phyloP scores from a whole-genome alignment of 2,329 filamentous ascomycete genomes.

The Nannizziopsis arthrosporioides region DNA sequence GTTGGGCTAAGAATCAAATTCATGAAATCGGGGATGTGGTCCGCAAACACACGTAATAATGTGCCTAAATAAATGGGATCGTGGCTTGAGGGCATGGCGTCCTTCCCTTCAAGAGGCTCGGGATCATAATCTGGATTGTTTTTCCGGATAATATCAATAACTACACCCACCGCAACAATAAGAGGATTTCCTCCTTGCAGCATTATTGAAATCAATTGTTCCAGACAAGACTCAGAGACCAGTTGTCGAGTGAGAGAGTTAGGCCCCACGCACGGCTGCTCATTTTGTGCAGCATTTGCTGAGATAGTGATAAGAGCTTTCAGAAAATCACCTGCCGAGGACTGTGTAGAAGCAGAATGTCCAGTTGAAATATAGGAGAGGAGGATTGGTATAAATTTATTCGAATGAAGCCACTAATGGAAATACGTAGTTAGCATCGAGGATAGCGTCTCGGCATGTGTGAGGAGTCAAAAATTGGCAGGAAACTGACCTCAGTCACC shows the following conservation, averaged over 20 bases:
- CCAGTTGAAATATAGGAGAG: conserved; percentile 78
- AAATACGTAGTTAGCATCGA: conserved; percentile 5
- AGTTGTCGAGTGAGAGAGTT: conserved; percentile 93
- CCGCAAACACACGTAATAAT: conserved; percentile 75
- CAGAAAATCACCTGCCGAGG: conserved; percentile 90
- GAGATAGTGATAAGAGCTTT: conserved; percentile 99
- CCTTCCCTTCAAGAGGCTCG: conserved; percentile 71
- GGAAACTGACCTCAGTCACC: conserved; percentile 66
- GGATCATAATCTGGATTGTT: conserved; percentile 99
- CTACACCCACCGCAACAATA: conserved; percentile 90
- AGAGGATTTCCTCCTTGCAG: conserved; percentile 83
- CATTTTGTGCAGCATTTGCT: conserved; percentile 93
- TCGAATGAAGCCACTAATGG: conserved; percentile 73
- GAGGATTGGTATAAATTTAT: conserved; percentile 74
- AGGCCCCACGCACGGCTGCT: conserved; percentile 96
- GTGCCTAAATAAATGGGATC: conserved; percentile 95
- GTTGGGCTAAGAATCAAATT: conserved; percentile 66
- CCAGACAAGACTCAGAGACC: conserved; percentile 72
- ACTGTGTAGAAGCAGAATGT: conserved; percentile 81
- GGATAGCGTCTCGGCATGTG: background rate
- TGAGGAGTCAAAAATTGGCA: background rate
- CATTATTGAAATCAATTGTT: conserved; percentile 83
- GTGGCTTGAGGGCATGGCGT: conserved; percentile 65
- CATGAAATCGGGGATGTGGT: conserved; percentile 91
- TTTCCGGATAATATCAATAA: conserved; percentile 97